Percentiles rank a stretch among this genome's conserved stretches.
Conservation (phyloP, 305 asterid species). For the Caryopteris hybrid region DNA sequence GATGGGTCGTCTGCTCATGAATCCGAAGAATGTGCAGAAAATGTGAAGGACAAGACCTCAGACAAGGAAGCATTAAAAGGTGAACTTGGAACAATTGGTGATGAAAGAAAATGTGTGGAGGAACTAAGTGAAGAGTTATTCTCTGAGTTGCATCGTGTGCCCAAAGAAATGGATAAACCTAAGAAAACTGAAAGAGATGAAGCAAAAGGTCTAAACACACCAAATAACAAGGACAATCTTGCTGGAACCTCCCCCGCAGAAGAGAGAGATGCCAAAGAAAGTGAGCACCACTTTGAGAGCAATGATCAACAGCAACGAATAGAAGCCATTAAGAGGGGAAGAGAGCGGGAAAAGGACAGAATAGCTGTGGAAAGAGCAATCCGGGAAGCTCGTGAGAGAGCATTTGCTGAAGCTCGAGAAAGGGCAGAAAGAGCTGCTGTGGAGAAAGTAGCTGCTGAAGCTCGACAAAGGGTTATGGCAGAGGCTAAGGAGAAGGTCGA, state of each 20-base stretch:
- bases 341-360: conserved; percentile 68
- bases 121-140: conserved; percentile 26
- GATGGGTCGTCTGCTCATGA: conserved; percentile 27
- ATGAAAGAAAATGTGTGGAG: conserved; percentile 26
- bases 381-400: conserved; percentile 95
- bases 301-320: conserved; percentile 37
- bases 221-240: conserved; percentile 24
- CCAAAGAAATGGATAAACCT: conserved; percentile 30
- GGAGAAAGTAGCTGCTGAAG: conserved; percentile 78
- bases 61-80: conserved; percentile 29
- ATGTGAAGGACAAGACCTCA: conserved; percentile 18
- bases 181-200: conserved; percentile 26
- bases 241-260: conserved; percentile 22
- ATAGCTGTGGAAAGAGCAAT: conserved; percentile 84
- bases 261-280: conserved; percentile 36
- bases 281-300: conserved; percentile 24
- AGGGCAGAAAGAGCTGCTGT: conserved; percentile 87
- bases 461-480: conserved; percentile 59
- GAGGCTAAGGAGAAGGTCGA: conserved; percentile 63
- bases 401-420: conserved; percentile 82
- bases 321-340: conserved; percentile 59
- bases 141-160: conserved; percentile 24
- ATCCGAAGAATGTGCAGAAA: conserved; percentile 32
- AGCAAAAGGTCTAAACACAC: conserved; percentile 27
- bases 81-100: conserved; percentile 20